A percentile compares a stretch with the other conserved stretches of the same genome.
phyloP scores from a whole-genome alignment of 2,329 filamentous ascomycete species.

The Phialophora chinensis region DNA sequence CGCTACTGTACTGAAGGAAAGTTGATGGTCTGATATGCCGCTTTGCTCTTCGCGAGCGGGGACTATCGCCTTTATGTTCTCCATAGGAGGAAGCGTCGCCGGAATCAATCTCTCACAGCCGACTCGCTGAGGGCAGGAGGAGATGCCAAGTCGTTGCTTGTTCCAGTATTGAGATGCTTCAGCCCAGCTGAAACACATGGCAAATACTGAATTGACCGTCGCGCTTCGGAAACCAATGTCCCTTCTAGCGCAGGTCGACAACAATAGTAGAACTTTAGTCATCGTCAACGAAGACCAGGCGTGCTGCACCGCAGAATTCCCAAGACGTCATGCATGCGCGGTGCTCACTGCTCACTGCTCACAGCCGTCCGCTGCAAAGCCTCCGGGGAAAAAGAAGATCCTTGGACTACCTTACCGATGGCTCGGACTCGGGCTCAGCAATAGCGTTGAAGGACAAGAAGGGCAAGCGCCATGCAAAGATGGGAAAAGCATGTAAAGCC shows the following conservation, averaged over 20 bases:
- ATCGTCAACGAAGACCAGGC: neutral
- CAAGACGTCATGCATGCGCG: constrained; percentile 1
- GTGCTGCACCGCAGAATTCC: constrained; percentile 5
- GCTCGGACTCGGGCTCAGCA: constrained; percentile 11
- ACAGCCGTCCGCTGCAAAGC: constrained; percentile 1
- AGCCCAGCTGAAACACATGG: constrained; percentile 15
- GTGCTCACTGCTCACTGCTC: neutral
- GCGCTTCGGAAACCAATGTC: constrained; percentile 6
- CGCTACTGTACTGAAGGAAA: constrained; percentile 1
- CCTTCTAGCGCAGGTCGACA: constrained; percentile 4
- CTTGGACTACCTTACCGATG: neutral
- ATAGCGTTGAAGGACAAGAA: constrained; percentile 12
- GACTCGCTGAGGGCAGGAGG: constrained; percentile 8
- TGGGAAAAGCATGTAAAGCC: constrained; percentile 13
- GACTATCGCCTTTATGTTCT: constrained; percentile 15
- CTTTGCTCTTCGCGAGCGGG: constrained; percentile 1
- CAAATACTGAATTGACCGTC: constrained; percentile 2
- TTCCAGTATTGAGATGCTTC: constrained; percentile 12
- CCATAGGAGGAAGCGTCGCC: neutral
- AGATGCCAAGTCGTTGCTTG: constrained; percentile 17
- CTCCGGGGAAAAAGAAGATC: neutral
- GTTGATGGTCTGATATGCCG: neutral
- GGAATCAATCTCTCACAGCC: constrained; percentile 9
- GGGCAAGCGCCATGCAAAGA: constrained; percentile 8
- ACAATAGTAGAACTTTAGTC: constrained; percentile 6